phyloP scores from a whole-genome alignment of 345 rosid species.

The Citrus mangshanensis region DNA sequence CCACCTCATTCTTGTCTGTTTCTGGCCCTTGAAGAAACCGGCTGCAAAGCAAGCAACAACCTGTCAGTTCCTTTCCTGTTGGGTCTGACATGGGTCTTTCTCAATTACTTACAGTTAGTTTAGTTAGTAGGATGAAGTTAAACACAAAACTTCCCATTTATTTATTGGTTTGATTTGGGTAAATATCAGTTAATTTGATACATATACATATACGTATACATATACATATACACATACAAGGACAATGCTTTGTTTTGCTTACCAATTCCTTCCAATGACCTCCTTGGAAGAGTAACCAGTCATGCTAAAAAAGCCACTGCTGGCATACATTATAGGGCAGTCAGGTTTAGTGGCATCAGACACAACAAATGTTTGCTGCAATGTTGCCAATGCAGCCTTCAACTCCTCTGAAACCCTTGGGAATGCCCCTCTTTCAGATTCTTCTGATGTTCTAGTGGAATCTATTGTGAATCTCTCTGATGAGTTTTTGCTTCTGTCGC shows the following conservation, averaged over 20 bases:
- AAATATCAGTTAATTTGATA: too few relatives aligned
- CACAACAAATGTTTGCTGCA: slow-evolving; percentile 96
- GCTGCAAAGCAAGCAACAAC: slow-evolving; percentile 42
- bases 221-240: background rate
- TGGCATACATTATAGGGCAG: slow-evolving; percentile 88
- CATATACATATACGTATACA: too few relatives aligned
- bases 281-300: slow-evolving; percentile 88
- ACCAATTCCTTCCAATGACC: slow-evolving; percentile 91
- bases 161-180: too few relatives aligned
- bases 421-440: slow-evolving; percentile 47
- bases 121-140: too few relatives aligned
- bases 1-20: slow-evolving; percentile 74
- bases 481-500: slow-evolving; percentile 36
- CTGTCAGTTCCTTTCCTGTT: background rate
- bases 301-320: slow-evolving; percentile 92
- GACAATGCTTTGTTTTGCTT: slow-evolving; percentile 9
- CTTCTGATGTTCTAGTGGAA: slow-evolving; percentile 66
- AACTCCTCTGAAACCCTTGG: slow-evolving; percentile 89
- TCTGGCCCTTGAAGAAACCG: slow-evolving; percentile 95
- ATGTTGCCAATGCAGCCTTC: slow-evolving; percentile 76
- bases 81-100: background rate
- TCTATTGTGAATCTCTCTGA: slow-evolving; percentile 23
- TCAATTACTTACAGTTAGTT: background rate
- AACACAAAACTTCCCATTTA: too few relatives aligned
- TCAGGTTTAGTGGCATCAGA: slow-evolving; percentile 89